These are phyloP conservation scores for Candida tetrigidarum DNA, from an alignment of 1,139 yeast genomes.

Conservation along the genomic window DNA sequence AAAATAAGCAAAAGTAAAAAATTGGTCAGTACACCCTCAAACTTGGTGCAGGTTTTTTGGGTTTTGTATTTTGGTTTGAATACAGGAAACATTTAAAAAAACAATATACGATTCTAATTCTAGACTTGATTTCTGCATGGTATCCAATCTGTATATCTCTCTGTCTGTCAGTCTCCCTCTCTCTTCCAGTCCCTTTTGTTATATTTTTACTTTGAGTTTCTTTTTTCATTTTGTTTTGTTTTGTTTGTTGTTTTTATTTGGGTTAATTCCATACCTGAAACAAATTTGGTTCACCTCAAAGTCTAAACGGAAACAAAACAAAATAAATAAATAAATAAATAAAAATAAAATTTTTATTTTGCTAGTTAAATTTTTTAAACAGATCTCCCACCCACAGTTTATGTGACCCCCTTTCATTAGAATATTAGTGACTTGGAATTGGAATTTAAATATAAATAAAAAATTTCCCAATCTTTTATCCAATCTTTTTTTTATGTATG, in stretches of 20 bases:
- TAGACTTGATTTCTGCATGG: conserved; percentile 2
- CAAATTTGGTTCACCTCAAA: not conserved
- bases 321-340: not conserved
- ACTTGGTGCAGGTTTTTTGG: too few species aligned
- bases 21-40: too few species aligned
- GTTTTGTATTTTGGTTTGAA: not conserved
- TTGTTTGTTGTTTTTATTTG: not conserved
- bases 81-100: too few species aligned
- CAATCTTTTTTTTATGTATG: not conserved
- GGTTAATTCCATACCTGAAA: conserved; percentile 2
- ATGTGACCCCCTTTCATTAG: conserved; percentile 1
- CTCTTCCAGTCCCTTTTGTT: not conserved
- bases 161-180: too few species aligned
- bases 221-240: too few species aligned
- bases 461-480: conserved; percentile 3
- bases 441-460: conserved; percentile 1
- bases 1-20: too few species aligned
- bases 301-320: not conserved
- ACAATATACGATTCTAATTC: conserved; percentile 3
- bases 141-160: not conserved
- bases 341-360: too few species aligned
- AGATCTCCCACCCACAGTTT: too few species aligned
- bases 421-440: too few species aligned
- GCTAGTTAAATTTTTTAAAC: not conserved
- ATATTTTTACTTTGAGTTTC: too few species aligned